Evolutionary conservation across 2,329 filamentous ascomycete genomes (phyloP), one percentile per base, ranked within the genome.

Genomic region (Botrytis sinoallii): DNA sequence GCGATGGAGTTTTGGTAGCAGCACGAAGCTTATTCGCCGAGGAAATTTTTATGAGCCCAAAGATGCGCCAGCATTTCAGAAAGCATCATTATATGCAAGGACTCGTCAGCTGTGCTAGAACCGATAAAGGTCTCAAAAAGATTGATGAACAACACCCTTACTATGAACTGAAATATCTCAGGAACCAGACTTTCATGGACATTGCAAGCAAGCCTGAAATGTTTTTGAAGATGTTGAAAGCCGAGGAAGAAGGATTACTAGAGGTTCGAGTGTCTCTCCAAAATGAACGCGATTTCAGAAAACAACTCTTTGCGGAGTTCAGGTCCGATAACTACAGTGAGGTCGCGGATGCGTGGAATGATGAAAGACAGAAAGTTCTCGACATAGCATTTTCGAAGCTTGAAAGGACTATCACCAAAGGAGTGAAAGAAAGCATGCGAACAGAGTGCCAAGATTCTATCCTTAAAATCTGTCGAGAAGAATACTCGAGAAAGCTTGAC

Each of bases 131-230:
- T 42, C 85, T 98, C 71, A 92, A 93, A 73, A 93, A 93, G 80
- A 98, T 99, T 78, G 95, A 97, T 78, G 95, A 98, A 75, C 91
- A 96, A 38, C 95, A 98, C 80, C 94, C 94, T 0, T 98, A 97
- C 83, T 98, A 98, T 81, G 96, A 98, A 82, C 93, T 99, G 85
- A 97, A 99, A 83, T 99, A 99, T 79, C 87, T 99, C 32, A 90
- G 94, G 76, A 94, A 96, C 79, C 95, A 98, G 82, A 93, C 93
- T 12, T 92, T 98, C 75, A 85, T 86, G 60, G 92, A 96, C 77
- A 88, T 98, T 74, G 92, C 94, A 4, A 89, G 90, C 70, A 91
- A 93, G 71, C 96, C 96, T 1, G 95, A 98, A 77, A 86, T 97
- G 40, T 99, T 96, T 81, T 85, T 99, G 73, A 95, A 97, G 84